A percentile compares a stretch with the other conserved stretches of the same genome.
These are phyloP conservation scores for Ceratocystis variospora DNA, from an alignment of 2,329 filamentous ascomycete genomes.

Conservation along the genomic window DNA sequence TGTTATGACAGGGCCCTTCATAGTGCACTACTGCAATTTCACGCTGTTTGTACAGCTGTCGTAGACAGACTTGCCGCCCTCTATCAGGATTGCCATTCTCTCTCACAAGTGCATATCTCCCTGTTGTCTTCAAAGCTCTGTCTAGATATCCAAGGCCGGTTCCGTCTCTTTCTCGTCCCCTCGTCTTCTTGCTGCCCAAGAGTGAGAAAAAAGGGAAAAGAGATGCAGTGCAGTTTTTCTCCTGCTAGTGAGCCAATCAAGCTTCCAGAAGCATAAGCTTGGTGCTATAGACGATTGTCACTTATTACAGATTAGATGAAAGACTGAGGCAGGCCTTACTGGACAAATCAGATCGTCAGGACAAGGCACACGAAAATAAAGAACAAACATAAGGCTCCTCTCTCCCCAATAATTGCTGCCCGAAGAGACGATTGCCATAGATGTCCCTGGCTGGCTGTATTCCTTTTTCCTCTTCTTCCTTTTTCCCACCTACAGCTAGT, in stretches of 20 bases:
- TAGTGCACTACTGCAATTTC: too few species aligned
- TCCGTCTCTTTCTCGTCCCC: not conserved
- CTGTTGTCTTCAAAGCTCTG: not conserved
- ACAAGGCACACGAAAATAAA: not conserved
- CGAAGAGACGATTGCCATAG: not conserved
- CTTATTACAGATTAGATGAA: not conserved
- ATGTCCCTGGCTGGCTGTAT: not conserved
- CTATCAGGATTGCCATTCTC: too few species aligned
- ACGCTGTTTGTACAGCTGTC: too few species aligned
- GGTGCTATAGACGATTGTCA: not conserved
- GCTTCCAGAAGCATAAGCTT: not conserved
- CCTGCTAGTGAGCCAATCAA: not conserved
- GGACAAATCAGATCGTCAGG: not conserved
- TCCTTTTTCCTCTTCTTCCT: not conserved
- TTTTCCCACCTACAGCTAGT: not conserved
- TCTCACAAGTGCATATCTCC: too few species aligned
- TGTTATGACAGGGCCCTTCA: too few species aligned
- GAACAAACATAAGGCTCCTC: not conserved
- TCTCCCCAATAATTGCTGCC: not conserved
- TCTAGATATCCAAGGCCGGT: not conserved
- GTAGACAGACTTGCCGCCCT: too few species aligned
- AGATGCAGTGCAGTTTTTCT: not conserved
- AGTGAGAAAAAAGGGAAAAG: not conserved
- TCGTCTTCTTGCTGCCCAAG: slow-evolving; percentile 2
- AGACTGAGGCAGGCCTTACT: not conserved